Evolutionary conservation across 306 rosid species (phyloP).

Genomic region (Benincasa hispida): DNA sequence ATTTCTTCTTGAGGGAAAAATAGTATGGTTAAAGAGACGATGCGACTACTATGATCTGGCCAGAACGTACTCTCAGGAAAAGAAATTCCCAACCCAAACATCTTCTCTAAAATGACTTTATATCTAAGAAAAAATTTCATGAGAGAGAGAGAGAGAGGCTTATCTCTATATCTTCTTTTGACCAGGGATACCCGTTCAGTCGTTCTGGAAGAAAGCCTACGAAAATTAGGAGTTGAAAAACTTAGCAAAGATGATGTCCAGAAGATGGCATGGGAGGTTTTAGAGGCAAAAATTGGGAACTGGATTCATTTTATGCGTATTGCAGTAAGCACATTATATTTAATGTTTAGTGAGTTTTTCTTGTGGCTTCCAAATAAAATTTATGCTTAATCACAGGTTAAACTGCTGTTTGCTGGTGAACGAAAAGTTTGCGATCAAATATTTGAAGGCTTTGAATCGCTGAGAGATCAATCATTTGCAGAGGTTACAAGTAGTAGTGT

Average conservation of each 20-base stretch:
- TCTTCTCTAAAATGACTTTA: background rate
- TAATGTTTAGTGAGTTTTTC: background rate
- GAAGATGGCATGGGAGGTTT: slow-evolving; percentile 92
- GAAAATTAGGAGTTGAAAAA: slow-evolving; percentile 87
- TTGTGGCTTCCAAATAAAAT: background rate
- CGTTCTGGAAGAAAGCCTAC: slow-evolving; percentile 87
- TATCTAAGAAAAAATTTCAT: background rate
- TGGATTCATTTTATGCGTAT: slow-evolving; percentile 99
- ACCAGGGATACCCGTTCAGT: slow-evolving; percentile 69
- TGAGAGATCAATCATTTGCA: slow-evolving; percentile 78
- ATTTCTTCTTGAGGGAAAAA: background rate
- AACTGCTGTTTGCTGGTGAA: slow-evolving; percentile 92
- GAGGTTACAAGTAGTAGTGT: slow-evolving; percentile 91
- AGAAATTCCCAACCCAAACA: background rate
- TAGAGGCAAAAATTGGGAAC: slow-evolving; percentile 97
- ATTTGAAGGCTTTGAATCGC: slow-evolving; percentile 78
- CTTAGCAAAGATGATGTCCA: slow-evolving; percentile 95
- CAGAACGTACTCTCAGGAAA: background rate
- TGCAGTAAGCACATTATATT: slow-evolving; percentile 44
- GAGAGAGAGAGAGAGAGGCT: background rate
- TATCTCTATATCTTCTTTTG: slow-evolving; percentile 8
- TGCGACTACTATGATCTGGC: background rate
- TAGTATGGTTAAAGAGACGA: background rate
- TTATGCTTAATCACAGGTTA: slow-evolving; percentile 47
- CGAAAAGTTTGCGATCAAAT: slow-evolving; percentile 81